These are phyloP conservation scores for Geotrichum reessii DNA, from an alignment of 1,139 yeast species.

Conservation along the genomic window DNA sequence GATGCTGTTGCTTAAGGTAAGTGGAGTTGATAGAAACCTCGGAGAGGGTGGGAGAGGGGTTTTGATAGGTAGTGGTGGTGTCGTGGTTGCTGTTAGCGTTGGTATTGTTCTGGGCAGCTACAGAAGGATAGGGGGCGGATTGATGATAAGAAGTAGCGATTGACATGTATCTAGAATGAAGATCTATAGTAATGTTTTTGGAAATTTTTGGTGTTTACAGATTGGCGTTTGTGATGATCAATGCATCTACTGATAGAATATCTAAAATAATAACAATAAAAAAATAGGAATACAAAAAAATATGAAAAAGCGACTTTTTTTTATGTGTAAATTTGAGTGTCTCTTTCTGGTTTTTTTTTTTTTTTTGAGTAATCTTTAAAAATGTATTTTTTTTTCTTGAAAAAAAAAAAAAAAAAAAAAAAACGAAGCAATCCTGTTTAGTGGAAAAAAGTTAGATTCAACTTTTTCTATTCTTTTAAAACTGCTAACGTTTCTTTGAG, in stretches of 20 bases:
- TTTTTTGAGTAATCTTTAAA: no score
- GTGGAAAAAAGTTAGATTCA: not conserved
- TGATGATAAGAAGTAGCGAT: not conserved
- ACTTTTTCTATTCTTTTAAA: not conserved
- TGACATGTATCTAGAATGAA: not conserved
- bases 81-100: not conserved
- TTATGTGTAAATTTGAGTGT: not conserved
- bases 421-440: not conserved
- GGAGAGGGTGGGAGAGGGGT: conserved; percentile 13
- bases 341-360: not conserved
- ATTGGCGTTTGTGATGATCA: not conserved
- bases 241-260: not conserved
- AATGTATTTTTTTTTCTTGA: no score
- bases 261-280: not conserved
- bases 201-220: not conserved
- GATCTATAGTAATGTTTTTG: not conserved
- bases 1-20: not conserved
- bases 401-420: no score
- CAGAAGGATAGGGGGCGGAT: not conserved
- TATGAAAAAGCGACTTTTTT: conserved; percentile 6
- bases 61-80: not conserved
- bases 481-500: not conserved
- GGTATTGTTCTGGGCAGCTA: not conserved
- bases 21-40: conserved; percentile 10
- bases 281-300: not conserved